These are phyloP conservation scores for Zygotorulaspora mrakii DNA, from an alignment of 1,139 yeast species.

Conservation along the genomic window DNA sequence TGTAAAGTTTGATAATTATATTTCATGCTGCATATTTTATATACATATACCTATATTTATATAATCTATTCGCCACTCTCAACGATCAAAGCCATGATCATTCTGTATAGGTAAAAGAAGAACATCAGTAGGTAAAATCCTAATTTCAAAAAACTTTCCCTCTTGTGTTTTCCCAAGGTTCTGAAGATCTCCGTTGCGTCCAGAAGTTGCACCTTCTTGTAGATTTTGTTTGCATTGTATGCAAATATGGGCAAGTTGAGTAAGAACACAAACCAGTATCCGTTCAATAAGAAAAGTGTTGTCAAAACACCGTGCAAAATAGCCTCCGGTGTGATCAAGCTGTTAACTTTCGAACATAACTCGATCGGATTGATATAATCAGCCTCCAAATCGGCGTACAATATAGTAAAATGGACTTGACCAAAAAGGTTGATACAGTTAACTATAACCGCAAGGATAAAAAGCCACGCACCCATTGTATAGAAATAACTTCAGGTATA, in stretches of 20 bases:
- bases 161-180: conserved; percentile 88
- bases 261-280: conserved; percentile 89
- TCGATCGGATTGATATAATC: conserved; percentile 97
- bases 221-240: conserved; percentile 68
- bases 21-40: neutral
- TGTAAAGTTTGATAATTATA: conserved; percentile 4
- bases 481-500: neutral
- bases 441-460: conserved; percentile 76
- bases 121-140: conserved; percentile 90
- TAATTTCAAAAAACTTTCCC: conserved; percentile 83
- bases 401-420: conserved; percentile 88
- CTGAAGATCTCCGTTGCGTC: conserved; percentile 98
- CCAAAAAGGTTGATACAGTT: conserved; percentile 85
- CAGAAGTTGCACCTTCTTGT: conserved; percentile 75
- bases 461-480: conserved; percentile 48
- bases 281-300: conserved; percentile 70
- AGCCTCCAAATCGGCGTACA: conserved; percentile 90
- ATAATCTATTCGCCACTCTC: conserved; percentile 38
- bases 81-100: conserved; percentile 90
- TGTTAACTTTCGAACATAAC: conserved; percentile 87
- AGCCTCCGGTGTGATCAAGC: conserved; percentile 89
- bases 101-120: conserved; percentile 92
- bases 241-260: conserved; percentile 84
- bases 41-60: conserved; percentile 7
- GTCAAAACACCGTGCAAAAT: conserved; percentile 75